Conservation (phyloP, 2,329 filamentous ascomycete species). For the Paradendryphiella salina region DNA sequence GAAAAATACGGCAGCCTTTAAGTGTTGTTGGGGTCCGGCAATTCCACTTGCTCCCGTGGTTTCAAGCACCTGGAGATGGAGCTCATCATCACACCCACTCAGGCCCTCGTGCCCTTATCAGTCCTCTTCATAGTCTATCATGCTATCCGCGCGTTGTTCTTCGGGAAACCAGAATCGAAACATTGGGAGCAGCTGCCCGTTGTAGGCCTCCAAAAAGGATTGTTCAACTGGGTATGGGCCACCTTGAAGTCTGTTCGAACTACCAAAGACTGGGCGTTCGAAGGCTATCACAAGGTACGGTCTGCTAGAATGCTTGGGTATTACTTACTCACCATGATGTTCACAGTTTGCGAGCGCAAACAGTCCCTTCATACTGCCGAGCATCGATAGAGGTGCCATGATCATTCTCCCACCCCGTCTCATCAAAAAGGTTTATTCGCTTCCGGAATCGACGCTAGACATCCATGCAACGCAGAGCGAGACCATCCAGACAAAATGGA, state of each 20-base stretch:
- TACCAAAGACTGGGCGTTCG: constrained; percentile 21
- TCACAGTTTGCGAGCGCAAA: constrained; percentile 13
- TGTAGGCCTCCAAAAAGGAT: constrained; percentile 16
- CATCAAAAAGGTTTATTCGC: constrained; percentile 19
- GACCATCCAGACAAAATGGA: constrained; percentile 23
- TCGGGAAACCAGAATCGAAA: constrained; percentile 12
- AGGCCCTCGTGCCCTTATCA: constrained; percentile 17
- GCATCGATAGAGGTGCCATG: constrained; percentile 22
- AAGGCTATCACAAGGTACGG: constrained; percentile 20
- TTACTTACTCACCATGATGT: not conserved
- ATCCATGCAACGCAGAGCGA: constrained; percentile 20
- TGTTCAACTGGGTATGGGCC: constrained; percentile 17
- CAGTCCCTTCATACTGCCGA: constrained; percentile 17
- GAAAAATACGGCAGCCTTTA: not conserved
- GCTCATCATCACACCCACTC: constrained; percentile 20
- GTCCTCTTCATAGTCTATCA: constrained; percentile 16
- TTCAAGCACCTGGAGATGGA: constrained; percentile 8
- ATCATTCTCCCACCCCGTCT: constrained; percentile 19
- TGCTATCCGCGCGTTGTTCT: constrained; percentile 14
- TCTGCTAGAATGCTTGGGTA: not conserved
- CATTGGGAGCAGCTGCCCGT: constrained; percentile 17
- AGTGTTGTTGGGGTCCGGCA: not conserved
- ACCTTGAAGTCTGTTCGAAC: constrained; percentile 16
- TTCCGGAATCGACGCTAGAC: constrained; percentile 17
- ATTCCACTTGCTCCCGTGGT: not conserved